Base-by-base conservation (phyloP, 495 filamentous ascomycete genomes). In the Jackrogersella minutella region DNA sequence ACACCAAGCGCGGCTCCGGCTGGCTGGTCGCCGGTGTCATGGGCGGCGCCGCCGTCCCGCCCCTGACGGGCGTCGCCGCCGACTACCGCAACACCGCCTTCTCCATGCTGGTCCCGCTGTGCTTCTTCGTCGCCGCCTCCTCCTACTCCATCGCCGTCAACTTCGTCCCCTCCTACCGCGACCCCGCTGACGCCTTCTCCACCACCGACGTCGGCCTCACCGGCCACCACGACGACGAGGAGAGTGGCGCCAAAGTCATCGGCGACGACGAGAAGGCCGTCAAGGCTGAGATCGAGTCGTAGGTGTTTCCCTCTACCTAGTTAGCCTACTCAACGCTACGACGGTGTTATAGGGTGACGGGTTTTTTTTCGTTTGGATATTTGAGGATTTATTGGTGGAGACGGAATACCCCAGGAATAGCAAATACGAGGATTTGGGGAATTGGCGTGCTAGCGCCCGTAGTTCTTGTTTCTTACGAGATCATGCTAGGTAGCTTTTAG, bases 1-100 rank as follows among this genome's bases (percentile, higher is more conserved):
- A 91, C 77, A 89, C 85, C 36, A 91, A 91, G 80, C 80, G 83
- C 37, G 88, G 88, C 33, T 83, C 83, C 1, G 83, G 82, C 4
- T 84, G 85, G 77, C 76, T 91, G 43, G 84, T 91, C 9, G 85
- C 87, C 1, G 83, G 82, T 28, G 84, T 91, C 30, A 84, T 78
- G 44, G 88, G 88, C 49, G 88, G 88, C 24, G 87, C 86, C 30
- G 80, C 86, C 10, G 84, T 91, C 59, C 88, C 87, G 1, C 82
- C 88, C 0, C 81, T 90, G 65, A 83, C 85, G 24, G 88, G 87
- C 10, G 80, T 79, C 4, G 85, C 86, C 3, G 84, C 85, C 11
- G 85, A 88, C 28, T 10, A 47, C 14, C 69, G 62, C 36, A 70
- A 78, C 14, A 77, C 80, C 28, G 74, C 75, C 9, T 80, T 82